Percentiles rank a stretch among this genome's conserved stretches.
Conservation (phyloP, 2,329 filamentous ascomycete genomes). For the Paraphoma sp. region DNA sequence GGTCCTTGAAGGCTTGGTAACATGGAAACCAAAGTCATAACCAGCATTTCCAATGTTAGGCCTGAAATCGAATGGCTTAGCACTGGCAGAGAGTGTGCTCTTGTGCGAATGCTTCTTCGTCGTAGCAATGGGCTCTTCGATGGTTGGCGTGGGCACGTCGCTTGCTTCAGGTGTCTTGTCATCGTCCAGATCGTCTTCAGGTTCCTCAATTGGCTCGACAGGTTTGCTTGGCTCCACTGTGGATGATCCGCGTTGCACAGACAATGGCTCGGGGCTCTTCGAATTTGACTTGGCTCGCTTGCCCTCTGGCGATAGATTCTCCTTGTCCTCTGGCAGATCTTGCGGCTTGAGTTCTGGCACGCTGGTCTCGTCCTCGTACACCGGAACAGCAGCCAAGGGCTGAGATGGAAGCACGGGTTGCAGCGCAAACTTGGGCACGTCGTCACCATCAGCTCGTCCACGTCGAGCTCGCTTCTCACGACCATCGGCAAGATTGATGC, state of each 20-base stretch:
- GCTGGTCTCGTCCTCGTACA: constrained; percentile 26
- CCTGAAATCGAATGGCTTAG: constrained; percentile 69
- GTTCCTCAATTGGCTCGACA: constrained; percentile 21
- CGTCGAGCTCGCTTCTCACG: constrained; percentile 78
- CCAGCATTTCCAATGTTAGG: constrained; percentile 35
- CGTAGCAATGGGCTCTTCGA: constrained; percentile 31
- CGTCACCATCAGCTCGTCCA: constrained; percentile 70
- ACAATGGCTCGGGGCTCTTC: constrained; percentile 34
- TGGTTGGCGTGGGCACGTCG: constrained; percentile 37
- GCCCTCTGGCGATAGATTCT: constrained; percentile 43
- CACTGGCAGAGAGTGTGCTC: constrained; percentile 72
- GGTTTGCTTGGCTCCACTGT: constrained; percentile 12
- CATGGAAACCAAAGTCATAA: constrained; percentile 48
- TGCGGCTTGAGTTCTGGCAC: constrained; percentile 29
- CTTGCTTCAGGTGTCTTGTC: constrained; percentile 36
- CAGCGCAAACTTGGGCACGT: constrained; percentile 75
- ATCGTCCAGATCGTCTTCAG: constrained; percentile 20
- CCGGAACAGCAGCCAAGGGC: constrained; percentile 35
- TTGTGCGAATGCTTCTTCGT: constrained; percentile 37
- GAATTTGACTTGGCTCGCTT: constrained; percentile 31
- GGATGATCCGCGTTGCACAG: constrained; percentile 16
- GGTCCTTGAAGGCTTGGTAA: constrained; percentile 46
- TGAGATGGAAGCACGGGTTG: constrained; percentile 48
- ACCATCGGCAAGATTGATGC: constrained; percentile 67
- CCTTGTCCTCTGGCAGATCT: constrained; percentile 41